Conservation (phyloP, 163 green algal species). For the Scenedesmus sp. region DNA sequence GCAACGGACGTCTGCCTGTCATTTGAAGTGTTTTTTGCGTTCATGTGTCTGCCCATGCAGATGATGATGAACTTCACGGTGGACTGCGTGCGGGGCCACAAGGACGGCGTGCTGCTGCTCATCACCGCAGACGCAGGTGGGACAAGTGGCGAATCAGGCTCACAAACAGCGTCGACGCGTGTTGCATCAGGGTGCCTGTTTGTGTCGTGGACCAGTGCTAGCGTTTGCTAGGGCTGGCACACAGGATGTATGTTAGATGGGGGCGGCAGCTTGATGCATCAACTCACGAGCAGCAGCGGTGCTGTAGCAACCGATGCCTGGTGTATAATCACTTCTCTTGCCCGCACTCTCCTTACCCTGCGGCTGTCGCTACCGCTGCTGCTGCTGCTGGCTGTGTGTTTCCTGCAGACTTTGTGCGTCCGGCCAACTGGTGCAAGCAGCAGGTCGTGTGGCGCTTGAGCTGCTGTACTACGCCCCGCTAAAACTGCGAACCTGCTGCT, state of each 20-base stretch:
- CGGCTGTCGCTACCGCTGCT: too few relatives aligned
- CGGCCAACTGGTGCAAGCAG: slow-evolving; percentile 40
- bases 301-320: too few relatives aligned
- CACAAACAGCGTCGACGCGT: neutral
- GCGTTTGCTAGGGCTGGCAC: too few relatives aligned
- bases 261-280: neutral
- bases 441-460: slow-evolving; percentile 21
- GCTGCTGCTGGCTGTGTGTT: neutral
- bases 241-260: neutral
- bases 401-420: slow-evolving; percentile 46
- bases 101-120: slow-evolving; percentile 44
- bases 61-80: slow-evolving; percentile 59
- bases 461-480: neutral
- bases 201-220: neutral
- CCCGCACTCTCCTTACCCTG: too few relatives aligned
- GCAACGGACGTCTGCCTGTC: too few relatives aligned
- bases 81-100: slow-evolving; percentile 40
- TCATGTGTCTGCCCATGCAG: neutral
- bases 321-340: too few relatives aligned
- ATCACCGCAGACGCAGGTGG: slow-evolving; percentile 51
- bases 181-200: neutral
- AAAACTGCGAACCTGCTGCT: neutral
- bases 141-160: neutral
- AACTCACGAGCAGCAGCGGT: neutral
- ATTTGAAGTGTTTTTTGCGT: too few relatives aligned